These are phyloP conservation scores for Solanum dulcamara DNA, from an alignment of 257 asterid species.

Conservation along the genomic window DNA sequence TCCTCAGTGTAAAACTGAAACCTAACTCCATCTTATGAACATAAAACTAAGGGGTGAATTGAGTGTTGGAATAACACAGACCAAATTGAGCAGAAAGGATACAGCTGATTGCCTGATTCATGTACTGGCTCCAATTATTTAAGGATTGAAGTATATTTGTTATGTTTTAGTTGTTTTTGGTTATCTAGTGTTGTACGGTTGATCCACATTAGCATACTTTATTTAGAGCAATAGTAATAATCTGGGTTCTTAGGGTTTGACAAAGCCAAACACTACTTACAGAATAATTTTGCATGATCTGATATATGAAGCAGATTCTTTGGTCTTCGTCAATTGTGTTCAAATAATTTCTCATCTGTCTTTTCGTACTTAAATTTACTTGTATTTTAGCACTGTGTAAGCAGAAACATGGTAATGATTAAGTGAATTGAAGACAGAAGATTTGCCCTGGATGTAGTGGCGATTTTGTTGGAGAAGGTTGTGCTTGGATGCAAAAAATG, in stretches of 20 bases:
- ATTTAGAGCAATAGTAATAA: not conserved
- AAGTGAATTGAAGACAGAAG: slow-evolving; percentile 66
- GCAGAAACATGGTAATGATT: slow-evolving; percentile 47
- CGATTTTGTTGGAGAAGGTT: slow-evolving; percentile 2
- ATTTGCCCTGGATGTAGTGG: slow-evolving; percentile 47
- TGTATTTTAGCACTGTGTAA: not conserved
- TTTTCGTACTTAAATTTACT: not conserved
- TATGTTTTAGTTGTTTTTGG: not conserved
- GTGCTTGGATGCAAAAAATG: not conserved
- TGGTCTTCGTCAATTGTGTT: not conserved
- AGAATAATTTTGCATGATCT: not conserved
- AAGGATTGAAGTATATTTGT: not conserved
- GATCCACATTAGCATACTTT: not conserved
- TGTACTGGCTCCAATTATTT: not conserved
- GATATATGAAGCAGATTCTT: not conserved
- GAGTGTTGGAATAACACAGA: not conserved
- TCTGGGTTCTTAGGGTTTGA: not conserved
- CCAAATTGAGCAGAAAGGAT: not conserved
- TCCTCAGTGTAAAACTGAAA: not conserved
- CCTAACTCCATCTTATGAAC: not conserved
- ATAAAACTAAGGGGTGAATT: not conserved
- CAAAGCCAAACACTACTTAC: not conserved
- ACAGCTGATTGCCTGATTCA: not conserved
- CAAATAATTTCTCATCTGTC: not conserved
- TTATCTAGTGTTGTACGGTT: not conserved